These are phyloP conservation scores for Taphrina pruni DNA, from an alignment of 1,139 yeast genomes.

Conservation along the genomic window DNA sequence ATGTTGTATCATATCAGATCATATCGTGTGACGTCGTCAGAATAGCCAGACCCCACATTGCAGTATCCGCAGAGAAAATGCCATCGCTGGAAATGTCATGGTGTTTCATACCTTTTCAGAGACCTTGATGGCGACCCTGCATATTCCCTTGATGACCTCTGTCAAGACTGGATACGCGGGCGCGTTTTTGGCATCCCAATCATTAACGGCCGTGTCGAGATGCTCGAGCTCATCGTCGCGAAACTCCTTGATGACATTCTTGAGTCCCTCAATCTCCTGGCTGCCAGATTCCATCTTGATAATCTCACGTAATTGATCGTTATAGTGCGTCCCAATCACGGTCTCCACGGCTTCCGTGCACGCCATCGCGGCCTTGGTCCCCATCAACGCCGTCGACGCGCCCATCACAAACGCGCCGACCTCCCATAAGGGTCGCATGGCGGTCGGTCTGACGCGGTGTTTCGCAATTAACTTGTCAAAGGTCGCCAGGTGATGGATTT, in stretches of 20 bases:
- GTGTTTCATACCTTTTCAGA: constrained; percentile 37
- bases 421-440: constrained; percentile 92
- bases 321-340: constrained; percentile 95
- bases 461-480: constrained; percentile 77
- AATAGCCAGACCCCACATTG: no score
- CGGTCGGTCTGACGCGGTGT: constrained; percentile 86
- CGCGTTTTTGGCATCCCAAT: constrained; percentile 85
- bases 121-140: constrained; percentile 43
- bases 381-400: constrained; percentile 78
- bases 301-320: constrained; percentile 80
- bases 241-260: constrained; percentile 70
- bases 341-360: constrained; percentile 99
- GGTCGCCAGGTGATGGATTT: constrained; percentile 83
- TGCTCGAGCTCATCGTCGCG: constrained; percentile 97
- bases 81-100: no score
- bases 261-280: constrained; percentile 66
- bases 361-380: constrained; percentile 99
- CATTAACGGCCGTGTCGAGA: constrained; percentile 86
- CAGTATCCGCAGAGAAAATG: no score
- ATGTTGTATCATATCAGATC: no score
- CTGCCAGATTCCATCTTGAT: constrained; percentile 63
- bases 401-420: constrained; percentile 89
- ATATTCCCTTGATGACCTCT: constrained; percentile 79
- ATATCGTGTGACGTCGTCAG: no score
- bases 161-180: constrained; percentile 88